These are phyloP conservation scores for Geotrichum aggregatum DNA, from an alignment of 1,139 yeast genomes.

Conservation along the genomic window DNA sequence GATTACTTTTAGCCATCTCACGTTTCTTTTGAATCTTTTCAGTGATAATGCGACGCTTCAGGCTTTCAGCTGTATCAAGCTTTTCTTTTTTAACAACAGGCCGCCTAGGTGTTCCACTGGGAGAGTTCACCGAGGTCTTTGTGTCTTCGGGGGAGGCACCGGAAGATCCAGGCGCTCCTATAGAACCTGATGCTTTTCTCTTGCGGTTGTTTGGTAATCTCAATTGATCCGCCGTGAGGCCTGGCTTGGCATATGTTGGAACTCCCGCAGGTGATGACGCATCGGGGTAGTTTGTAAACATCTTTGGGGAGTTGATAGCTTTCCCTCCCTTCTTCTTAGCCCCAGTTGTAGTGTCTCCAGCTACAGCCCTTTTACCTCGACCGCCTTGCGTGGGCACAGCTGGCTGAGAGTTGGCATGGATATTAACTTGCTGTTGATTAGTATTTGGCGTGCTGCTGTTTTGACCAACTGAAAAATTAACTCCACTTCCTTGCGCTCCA, in stretches of 20 bases:
- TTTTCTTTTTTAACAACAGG: constrained; percentile 30
- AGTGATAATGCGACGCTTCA: constrained; percentile 23
- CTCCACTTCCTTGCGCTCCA: neutral
- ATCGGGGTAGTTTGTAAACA: neutral
- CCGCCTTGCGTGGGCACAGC: neutral
- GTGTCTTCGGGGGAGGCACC: constrained; percentile 11
- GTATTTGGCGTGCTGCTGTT: neutral
- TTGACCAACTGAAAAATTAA: neutral
- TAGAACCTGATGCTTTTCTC: constrained; percentile 27
- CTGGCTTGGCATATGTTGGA: constrained; percentile 31
- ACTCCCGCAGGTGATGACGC: constrained; percentile 29
- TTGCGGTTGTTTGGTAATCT: constrained; percentile 32
- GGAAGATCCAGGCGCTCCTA: neutral
- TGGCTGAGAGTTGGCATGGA: neutral
- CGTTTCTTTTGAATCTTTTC: constrained; percentile 28
- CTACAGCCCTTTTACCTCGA: neutral
- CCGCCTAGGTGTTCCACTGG: constrained; percentile 14
- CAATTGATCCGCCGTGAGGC: constrained; percentile 33
- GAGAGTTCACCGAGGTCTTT: constrained; percentile 21
- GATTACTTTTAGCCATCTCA: constrained; percentile 31
- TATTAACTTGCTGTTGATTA: neutral
- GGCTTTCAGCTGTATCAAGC: constrained; percentile 26
- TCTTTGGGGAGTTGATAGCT: neutral
- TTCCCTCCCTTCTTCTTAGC: neutral
- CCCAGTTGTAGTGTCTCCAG: constrained; percentile 18